Conservation (phyloP, 2,329 filamentous ascomycete species). For the Penicillium crustosum region DNA sequence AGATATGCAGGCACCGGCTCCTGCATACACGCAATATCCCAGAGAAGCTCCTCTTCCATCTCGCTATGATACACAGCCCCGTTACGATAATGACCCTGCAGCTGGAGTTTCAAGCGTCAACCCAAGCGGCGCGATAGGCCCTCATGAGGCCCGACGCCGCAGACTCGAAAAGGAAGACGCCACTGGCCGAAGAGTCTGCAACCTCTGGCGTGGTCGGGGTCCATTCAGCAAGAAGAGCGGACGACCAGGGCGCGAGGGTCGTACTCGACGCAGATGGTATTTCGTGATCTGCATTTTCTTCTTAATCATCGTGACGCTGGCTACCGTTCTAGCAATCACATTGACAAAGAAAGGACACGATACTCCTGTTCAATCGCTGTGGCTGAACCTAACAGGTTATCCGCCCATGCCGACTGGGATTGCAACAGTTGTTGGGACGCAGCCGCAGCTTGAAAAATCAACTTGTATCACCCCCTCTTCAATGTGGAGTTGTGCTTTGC, state of each 20-base stretch:
- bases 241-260: slow-evolving; percentile 61
- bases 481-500: slow-evolving; percentile 82
- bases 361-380: slow-evolving; percentile 55
- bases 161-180: slow-evolving; percentile 67
- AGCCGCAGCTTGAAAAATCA: slow-evolving; percentile 62
- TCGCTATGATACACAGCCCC: slow-evolving; percentile 25
- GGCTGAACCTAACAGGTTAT: slow-evolving; percentile 83
- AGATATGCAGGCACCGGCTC: slow-evolving; percentile 51
- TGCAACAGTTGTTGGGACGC: slow-evolving; percentile 72
- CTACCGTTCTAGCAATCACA: slow-evolving; percentile 58
- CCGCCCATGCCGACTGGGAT: slow-evolving; percentile 84
- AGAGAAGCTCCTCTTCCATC: slow-evolving; percentile 25
- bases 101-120: slow-evolving; percentile 26
- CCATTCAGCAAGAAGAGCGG: slow-evolving; percentile 64
- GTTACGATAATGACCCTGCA: slow-evolving; percentile 18
- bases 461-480: slow-evolving; percentile 71
- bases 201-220: slow-evolving; percentile 65
- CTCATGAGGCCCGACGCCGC: slow-evolving; percentile 54
- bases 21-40: slow-evolving; percentile 39
- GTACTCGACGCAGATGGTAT: slow-evolving; percentile 63
- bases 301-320: slow-evolving; percentile 57
- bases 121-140: slow-evolving; percentile 23
- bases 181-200: slow-evolving; percentile 56
- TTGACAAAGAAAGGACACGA: slow-evolving; percentile 50
- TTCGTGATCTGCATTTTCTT: slow-evolving; percentile 53